These are phyloP conservation scores for Gomphus bonarii DNA, from an alignment of 1,284 basidiomycete species.

Conservation along the genomic window DNA sequence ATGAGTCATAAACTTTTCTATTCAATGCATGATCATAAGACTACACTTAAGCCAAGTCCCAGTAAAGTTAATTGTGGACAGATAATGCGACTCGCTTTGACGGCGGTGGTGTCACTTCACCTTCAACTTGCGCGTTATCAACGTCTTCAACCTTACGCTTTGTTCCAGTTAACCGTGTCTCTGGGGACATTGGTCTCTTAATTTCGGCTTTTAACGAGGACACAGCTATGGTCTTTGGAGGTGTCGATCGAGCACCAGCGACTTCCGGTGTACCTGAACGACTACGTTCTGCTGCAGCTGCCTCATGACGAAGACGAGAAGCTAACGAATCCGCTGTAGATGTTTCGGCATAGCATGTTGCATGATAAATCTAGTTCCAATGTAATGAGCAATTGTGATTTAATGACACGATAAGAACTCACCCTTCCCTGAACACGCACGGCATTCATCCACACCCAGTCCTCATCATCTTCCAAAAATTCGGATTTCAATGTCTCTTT, in stretches of 20 bases:
- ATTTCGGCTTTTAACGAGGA: slow-evolving; percentile 16
- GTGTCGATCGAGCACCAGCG: slow-evolving; percentile 24
- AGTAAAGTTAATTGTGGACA: neutral
- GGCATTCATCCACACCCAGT: slow-evolving; percentile 97
- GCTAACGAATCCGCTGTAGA: slow-evolving; percentile 51
- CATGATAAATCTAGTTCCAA: slow-evolving; percentile 66
- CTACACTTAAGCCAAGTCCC: neutral
- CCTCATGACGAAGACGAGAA: slow-evolving; percentile 51
- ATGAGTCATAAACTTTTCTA: neutral
- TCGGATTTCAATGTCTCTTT: slow-evolving; percentile 91
- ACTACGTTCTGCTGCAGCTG: slow-evolving; percentile 37
- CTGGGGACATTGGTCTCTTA: slow-evolving; percentile 15
- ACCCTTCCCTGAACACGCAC: slow-evolving; percentile 75
- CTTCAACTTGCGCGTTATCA: slow-evolving; percentile 9
- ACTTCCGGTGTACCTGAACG: slow-evolving; percentile 65
- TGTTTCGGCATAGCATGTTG: slow-evolving; percentile 84
- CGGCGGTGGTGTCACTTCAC: slow-evolving; percentile 16
- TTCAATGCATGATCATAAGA: neutral
- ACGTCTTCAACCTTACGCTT: slow-evolving; percentile 24
- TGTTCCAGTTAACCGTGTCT: slow-evolving; percentile 13
- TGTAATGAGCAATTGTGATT: slow-evolving; percentile 1
- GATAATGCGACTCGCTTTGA: slow-evolving; percentile 15
- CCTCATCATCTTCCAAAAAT: slow-evolving; percentile 94
- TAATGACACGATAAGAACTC: slow-evolving; percentile 22
- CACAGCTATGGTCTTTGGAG: slow-evolving; percentile 25